A percentile compares a stretch with the other conserved stretches of the same genome.
Conservation (phyloP, 1,284 basidiomycete genomes). For the Austroboletus olivaceoglutinosus region DNA sequence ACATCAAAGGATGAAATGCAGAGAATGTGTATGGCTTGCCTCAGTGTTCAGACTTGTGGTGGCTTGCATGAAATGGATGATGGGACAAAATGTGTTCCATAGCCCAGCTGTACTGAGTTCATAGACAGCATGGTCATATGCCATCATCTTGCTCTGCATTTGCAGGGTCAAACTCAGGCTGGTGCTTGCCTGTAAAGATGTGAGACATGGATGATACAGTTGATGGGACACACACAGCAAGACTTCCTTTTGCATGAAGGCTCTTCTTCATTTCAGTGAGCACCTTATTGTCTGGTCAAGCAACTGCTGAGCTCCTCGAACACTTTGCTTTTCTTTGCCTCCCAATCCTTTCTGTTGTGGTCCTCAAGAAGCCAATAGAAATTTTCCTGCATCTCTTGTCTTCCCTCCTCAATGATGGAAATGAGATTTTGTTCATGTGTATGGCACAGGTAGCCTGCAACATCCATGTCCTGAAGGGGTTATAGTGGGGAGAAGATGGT, state of each 20-base stretch:
- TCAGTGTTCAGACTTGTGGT: slow-evolving; percentile 55
- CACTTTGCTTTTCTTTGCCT: slow-evolving; percentile 82
- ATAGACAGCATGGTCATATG: slow-evolving; percentile 80
- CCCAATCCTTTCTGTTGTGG: slow-evolving; percentile 81
- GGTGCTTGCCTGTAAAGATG: slow-evolving; percentile 41
- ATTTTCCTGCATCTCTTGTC: slow-evolving; percentile 81
- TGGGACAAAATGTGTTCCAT: slow-evolving; percentile 69
- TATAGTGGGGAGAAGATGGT: slow-evolving; percentile 88
- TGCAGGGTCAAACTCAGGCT: slow-evolving; percentile 62
- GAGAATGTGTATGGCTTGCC: slow-evolving; percentile 37
- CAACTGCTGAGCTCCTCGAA: slow-evolving; percentile 85
- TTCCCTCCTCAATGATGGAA: slow-evolving; percentile 87
- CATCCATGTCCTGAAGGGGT: slow-evolving; percentile 87
- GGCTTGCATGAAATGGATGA: slow-evolving; percentile 70
- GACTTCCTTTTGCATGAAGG: slow-evolving; percentile 51
- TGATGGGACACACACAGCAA: slow-evolving; percentile 44
- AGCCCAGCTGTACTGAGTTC: slow-evolving; percentile 74
- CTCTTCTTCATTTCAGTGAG: slow-evolving; percentile 60
- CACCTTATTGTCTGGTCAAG: slow-evolving; percentile 52
- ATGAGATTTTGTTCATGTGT: slow-evolving; percentile 94
- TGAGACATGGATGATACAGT: slow-evolving; percentile 6
- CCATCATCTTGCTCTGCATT: slow-evolving; percentile 94
- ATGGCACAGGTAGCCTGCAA: slow-evolving; percentile 84
- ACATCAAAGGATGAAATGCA: slow-evolving; percentile 1
- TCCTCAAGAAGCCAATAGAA: slow-evolving; percentile 82